phyloP scores from a whole-genome alignment of 345 rosid species.

The Camelina laxa region DNA sequence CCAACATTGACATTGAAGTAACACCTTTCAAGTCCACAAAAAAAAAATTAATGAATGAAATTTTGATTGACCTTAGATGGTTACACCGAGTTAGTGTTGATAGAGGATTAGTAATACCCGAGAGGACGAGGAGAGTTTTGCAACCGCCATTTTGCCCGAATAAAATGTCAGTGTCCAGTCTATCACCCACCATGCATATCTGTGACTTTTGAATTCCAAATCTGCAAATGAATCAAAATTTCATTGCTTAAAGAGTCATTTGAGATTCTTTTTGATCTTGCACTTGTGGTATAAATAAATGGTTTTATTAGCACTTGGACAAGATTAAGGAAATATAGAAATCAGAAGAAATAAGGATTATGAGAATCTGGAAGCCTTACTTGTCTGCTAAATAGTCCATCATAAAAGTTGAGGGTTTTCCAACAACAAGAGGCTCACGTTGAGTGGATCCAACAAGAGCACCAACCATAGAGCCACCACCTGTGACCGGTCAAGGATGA shows the following conservation, averaged over 20 bases:
- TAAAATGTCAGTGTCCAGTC: constrained; percentile 90
- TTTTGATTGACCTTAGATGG: neutral
- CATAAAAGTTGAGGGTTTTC: constrained; percentile 98
- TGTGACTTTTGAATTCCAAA: constrained; percentile 84
- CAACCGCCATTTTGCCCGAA: constrained; percentile 94
- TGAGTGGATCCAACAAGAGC: constrained; percentile 81
- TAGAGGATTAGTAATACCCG: constrained; percentile 53
- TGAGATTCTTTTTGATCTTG: neutral
- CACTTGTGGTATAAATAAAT: neutral
- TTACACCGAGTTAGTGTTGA: neutral
- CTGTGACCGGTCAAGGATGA: constrained; percentile 47
- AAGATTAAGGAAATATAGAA: neutral
- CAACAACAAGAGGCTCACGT: constrained; percentile 88
- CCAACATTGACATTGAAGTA: constrained; percentile 72
- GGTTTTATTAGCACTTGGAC: neutral
- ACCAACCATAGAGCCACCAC: constrained; percentile 98
- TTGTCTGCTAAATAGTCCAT: constrained; percentile 91
- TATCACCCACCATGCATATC: constrained; percentile 99
- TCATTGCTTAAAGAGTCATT: neutral
- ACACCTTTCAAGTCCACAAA: constrained; percentile 62
- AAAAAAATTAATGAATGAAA: constrained; percentile 1
- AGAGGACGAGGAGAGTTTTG: constrained; percentile 94
- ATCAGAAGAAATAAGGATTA: neutral
- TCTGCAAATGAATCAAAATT: constrained; percentile 48
- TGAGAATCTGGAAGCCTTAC: constrained; percentile 50